Base-by-base conservation (phyloP, 805 yeast species). In the Barnettozyma vustinii region DNA sequence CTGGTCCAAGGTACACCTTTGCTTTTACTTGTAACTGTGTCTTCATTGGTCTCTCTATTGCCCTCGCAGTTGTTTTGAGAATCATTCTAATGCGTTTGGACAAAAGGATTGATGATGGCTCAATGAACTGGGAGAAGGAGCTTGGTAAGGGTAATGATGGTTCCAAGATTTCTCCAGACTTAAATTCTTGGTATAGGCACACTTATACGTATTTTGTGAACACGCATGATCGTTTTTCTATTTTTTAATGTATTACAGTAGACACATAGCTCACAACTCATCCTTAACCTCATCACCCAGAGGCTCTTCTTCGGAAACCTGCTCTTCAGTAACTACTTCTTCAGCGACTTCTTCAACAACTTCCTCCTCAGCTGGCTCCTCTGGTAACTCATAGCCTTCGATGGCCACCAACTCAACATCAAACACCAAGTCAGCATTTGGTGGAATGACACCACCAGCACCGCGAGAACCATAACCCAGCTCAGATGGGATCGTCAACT, bases 391-490 rank as follows among this genome's bases (percentile, higher is more conserved):
- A 43, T 61, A 58, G 18, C 76, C 76, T 26, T 66, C 68, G 55
- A 84, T 77, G 26, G 70, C 77, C 40, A 84, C 79, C 57, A 86
- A 70, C 63, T 85, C 89, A 44, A 87, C 76, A 26, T 73, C 75
- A 62, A 86, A 86, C 33, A 76, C 73, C 62, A 90, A 72, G 42
- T 85, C 86, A 7, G 97, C 81, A 56, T 80, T 79, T 8, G 87
- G 83, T 9, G 96, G 96, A 62, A 84, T 84, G 47, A 78, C 83
- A 43, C 83, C 84, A 36, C 89, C 89, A 46, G 87, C 81, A 44
- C 90, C 95, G 48, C 81, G 64, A 26, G 69, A 67, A 46, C 97
- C 97, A 58, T 90, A 90, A 8, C 79, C 97, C 56, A 88, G 66
- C 30, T 76, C 74, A 6, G 95, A 76, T 42, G 97, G 96, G 62